Conservation (phyloP, 75 land plant species). For the Cryptomeria japonica region DNA sequence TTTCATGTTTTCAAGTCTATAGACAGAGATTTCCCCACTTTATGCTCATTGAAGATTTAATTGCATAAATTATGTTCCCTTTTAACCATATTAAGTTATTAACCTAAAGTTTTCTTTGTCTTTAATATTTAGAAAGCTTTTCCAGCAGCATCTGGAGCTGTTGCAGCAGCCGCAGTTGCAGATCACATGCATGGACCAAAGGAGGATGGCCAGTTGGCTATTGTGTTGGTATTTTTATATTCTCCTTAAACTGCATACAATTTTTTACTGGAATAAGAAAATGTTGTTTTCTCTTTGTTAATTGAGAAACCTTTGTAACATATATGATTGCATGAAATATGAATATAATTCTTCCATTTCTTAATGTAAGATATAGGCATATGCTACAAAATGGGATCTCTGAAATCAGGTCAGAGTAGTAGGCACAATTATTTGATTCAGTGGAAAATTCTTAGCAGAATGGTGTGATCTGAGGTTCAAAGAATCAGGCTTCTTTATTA, state of each 20-base stretch:
- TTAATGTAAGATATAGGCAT: not conserved
- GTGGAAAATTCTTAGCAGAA: not conserved
- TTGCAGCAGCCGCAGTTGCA: conserved; percentile 98
- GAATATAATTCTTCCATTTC: not conserved
- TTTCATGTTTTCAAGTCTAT: not conserved
- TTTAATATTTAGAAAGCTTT: conserved; percentile 58
- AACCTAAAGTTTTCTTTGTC: not conserved
- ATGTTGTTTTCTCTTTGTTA: not conserved
- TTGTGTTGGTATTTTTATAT: conserved; percentile 76
- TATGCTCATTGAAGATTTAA: not conserved
- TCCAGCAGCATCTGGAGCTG: conserved; percentile 99
- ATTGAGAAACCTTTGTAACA: not conserved
- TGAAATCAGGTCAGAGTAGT: not conserved
- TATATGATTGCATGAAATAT: not conserved
- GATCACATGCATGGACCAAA: conserved; percentile 97
- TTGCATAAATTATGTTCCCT: not conserved
- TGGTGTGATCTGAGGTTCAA: not conserved
- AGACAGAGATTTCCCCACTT: not conserved
- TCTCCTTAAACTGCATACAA: not conserved
- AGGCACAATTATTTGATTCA: not conserved
- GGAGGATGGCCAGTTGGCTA: conserved; percentile 91
- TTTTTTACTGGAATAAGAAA: not conserved
- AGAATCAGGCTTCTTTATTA: not conserved
- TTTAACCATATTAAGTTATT: not conserved
- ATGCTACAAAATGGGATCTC: not conserved